Evolutionary conservation across 805 yeast species (phyloP), one percentile per base, ranked within the genome.

Genomic region (Metschnikowia gruessii): DNA sequence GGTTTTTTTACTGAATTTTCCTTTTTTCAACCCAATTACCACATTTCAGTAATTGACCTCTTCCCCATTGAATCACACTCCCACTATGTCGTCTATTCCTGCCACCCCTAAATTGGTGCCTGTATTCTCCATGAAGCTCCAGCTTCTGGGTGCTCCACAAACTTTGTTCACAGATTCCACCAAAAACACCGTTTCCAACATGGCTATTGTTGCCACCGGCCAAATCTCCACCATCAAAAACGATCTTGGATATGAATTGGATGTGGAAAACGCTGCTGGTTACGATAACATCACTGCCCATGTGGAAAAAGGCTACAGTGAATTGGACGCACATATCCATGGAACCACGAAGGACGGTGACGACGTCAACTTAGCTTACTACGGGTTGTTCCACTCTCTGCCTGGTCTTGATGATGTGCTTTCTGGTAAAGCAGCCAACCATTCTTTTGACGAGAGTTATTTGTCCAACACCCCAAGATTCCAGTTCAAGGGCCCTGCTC

Each of bases 261-360:
- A 67, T 9, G 62, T 58, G 32, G 24, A 34, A 4, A 57, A 51
- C 6, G 46, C 67, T 18, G 40, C 35, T 17, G 85, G 86, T 4
- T 62, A 62, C 49, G 87, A 81, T 52, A 77, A 78, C 43, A 65
- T 81, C 55, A 67, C 69, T 17, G 55, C 61, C 24, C 59, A 61
- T 31, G 56, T 64, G n/a, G 59, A 57, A 13, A 55, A 62, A 4
- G 55, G 55, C 4, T 50, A 59, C 21, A 46, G 64, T 10, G 57
- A 56, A n/a, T 65, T 80, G 53, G 81, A 79, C 54, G 80, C 84
- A 59, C 71, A 70, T 42, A 48, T 80, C 43, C 77, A 67, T 52
- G 71, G 79, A 28, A 73, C 68, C 49, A 69, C 77, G 17, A 66
- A 68, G 6, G 64, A 61, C 34, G 83, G 78, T 5, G 56, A 64